Conservation (phyloP, 768 basidiomycete genomes). For the Agrocybe praecox region DNA sequence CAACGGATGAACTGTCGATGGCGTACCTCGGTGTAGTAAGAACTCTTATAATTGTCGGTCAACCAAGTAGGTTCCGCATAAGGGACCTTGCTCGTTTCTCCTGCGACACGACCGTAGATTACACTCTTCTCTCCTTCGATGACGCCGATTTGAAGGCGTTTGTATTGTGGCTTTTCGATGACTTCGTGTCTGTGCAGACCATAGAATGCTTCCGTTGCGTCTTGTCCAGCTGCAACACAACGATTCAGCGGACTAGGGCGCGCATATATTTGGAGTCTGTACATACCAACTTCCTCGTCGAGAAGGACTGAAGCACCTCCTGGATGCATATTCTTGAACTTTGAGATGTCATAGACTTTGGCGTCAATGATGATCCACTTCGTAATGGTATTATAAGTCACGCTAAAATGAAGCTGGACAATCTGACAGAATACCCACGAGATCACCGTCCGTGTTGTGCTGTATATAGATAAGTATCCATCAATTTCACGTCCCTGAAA, state of each 20-base stretch:
- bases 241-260: neutral
- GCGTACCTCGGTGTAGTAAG: conserved; percentile 73
- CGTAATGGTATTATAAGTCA: neutral
- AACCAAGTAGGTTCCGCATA: conserved; percentile 91
- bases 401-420: neutral
- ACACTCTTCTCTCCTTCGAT: conserved; percentile 69
- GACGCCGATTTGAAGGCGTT: conserved; percentile 73
- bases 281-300: conserved; percentile 75
- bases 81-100: conserved; percentile 77
- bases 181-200: conserved; percentile 89
- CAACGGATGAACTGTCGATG: conserved; percentile 28
- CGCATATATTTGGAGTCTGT: neutral
- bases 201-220: conserved; percentile 90
- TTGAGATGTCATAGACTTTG: conserved; percentile 82
- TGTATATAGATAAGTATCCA: conserved; percentile 27
- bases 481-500: neutral
- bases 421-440: conserved; percentile 33
- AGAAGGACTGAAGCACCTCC: conserved; percentile 81
- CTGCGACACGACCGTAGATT: conserved; percentile 57
- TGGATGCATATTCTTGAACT: conserved; percentile 84
- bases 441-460: conserved; percentile 78
- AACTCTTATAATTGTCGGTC: conserved; percentile 67
- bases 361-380: conserved; percentile 90
- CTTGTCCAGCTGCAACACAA: conserved; percentile 69
- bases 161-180: conserved; percentile 76